A percentile compares a stretch with the other conserved stretches of the same genome.
phyloP scores from a whole-genome alignment of 805 yeast genomes.

The Cyberlindnera meyerae region DNA sequence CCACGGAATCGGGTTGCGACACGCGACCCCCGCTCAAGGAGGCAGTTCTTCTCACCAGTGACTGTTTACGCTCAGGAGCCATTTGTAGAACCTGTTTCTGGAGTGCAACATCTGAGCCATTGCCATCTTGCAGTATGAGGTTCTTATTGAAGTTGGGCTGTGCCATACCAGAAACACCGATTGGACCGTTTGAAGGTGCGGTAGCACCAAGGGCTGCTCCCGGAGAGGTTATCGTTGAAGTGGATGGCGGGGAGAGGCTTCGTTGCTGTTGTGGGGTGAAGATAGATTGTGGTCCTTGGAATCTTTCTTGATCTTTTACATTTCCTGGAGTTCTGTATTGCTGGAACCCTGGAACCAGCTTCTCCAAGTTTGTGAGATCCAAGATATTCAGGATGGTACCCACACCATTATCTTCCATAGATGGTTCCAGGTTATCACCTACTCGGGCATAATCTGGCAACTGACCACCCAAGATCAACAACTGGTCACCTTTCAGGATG shows the following conservation, averaged over 20 bases:
- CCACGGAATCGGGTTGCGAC: not conserved
- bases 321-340: constrained; percentile 33
- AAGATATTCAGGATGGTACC: constrained; percentile 62
- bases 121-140: not conserved
- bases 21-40: not conserved
- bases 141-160: not conserved
- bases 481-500: constrained; percentile 56
- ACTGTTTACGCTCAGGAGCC: constrained; percentile 6
- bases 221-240: constrained; percentile 1
- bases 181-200: not conserved
- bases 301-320: constrained; percentile 14
- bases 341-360: constrained; percentile 34
- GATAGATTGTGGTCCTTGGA: constrained; percentile 20
- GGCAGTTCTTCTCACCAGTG: not conserved
- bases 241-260: constrained; percentile 4
- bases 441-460: constrained; percentile 57
- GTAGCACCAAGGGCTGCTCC: not conserved
- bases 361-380: constrained; percentile 40
- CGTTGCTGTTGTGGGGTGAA: constrained; percentile 16
- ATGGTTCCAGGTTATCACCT: constrained; percentile 47
- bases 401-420: constrained; percentile 45
- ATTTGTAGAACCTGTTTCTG: constrained; percentile 10
- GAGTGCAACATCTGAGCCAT: constrained; percentile 2
- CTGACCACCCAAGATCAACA: constrained; percentile 91
- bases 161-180: not conserved